phyloP scores from a whole-genome alignment of 352 stramenopile genomes.

The Pythium chondricola region DNA sequence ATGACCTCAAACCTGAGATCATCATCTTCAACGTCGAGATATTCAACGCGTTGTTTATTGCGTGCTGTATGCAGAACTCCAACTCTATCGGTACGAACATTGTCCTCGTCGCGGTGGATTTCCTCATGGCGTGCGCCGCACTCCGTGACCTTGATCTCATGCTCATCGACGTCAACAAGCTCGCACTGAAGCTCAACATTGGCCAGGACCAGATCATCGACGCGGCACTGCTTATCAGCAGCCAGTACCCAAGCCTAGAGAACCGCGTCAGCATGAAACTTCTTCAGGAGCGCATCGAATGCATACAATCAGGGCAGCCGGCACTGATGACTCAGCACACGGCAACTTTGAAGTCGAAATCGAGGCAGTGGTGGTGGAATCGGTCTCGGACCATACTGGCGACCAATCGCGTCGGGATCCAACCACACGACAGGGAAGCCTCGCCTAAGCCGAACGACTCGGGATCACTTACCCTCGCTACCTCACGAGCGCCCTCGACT shows the following conservation, averaged over 20 bases:
- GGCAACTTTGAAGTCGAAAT: too few species aligned
- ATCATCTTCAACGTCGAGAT: conserved; percentile 38
- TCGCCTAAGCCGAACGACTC: too few species aligned
- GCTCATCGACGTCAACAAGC: not conserved
- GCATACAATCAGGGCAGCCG: too few species aligned
- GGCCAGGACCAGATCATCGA: not conserved
- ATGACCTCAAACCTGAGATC: conserved; percentile 27
- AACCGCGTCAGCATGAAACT: not conserved
- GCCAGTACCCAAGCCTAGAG: not conserved
- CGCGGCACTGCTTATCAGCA: not conserved
- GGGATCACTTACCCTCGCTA: too few species aligned
- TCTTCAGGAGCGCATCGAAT: not conserved
- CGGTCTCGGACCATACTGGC: too few species aligned
- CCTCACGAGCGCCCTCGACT: too few species aligned
- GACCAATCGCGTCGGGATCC: too few species aligned
- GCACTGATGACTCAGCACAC: too few species aligned
- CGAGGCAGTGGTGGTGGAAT: too few species aligned
- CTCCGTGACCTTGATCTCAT: conserved; percentile 17
- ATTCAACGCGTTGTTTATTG: conserved; percentile 33
- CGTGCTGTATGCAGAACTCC: conserved; percentile 26
- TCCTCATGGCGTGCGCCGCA: conserved; percentile 16
- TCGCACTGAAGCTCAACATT: not conserved
- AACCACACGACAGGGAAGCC: too few species aligned
- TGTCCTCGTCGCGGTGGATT: conserved; percentile 19
- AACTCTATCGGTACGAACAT: conserved; percentile 15